Conservation (phyloP, 2,329 filamentous ascomycete genomes). For the Xylaria multiplex region DNA sequence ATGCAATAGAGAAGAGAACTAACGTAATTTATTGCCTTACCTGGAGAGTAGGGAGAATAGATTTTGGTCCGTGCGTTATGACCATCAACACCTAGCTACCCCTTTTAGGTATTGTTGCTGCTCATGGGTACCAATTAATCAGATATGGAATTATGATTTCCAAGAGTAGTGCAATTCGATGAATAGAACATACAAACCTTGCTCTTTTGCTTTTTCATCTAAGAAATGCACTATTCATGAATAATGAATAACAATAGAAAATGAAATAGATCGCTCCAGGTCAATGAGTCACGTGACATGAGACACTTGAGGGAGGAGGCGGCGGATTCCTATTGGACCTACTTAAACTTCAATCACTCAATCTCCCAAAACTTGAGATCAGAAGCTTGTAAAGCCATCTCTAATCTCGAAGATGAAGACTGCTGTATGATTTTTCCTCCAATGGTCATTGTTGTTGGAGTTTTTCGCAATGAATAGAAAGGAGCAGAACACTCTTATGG, state of each 20-base stretch:
- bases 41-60: no score
- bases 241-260: no score
- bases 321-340: background rate
- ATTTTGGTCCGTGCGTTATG: no score
- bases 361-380: background rate
- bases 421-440: background rate
- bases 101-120: no score
- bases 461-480: slow-evolving; percentile 43
- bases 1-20: background rate
- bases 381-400: background rate
- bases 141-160: no score
- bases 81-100: no score
- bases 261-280: no score
- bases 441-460: slow-evolving; percentile 4
- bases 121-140: no score
- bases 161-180: no score
- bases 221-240: no score
- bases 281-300: slow-evolving; percentile 10
- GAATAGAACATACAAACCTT: no score
- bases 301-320: background rate
- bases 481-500: slow-evolving; percentile 45
- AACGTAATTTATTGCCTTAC: background rate
- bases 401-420: slow-evolving; percentile 8
- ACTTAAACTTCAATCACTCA: background rate
- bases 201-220: no score